These are phyloP conservation scores for Aristolochia contorta DNA, from an alignment of 164 flowering plant genomes.

Conservation along the genomic window DNA sequence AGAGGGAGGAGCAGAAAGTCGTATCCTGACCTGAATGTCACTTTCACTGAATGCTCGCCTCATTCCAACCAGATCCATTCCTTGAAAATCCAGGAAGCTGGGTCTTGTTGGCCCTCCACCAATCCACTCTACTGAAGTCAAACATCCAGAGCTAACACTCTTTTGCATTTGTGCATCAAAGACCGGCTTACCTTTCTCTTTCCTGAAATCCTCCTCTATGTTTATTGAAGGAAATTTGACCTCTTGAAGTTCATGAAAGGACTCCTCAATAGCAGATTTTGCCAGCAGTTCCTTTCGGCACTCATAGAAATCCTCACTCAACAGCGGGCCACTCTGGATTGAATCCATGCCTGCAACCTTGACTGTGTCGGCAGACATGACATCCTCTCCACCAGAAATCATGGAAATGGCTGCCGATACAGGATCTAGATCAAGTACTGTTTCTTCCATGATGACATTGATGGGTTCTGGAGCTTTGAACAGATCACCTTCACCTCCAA, in stretches of 20 bases:
- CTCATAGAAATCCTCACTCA: conserved; percentile 65
- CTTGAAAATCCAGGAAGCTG: conserved; percentile 51
- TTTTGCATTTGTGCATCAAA: conserved; percentile 34
- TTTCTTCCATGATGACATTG: conserved; percentile 55
- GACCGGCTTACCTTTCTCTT: conserved; percentile 14
- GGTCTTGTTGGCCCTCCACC: conserved; percentile 36
- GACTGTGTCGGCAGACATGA: conserved; percentile 40
- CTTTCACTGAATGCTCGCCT: conserved; percentile 95
- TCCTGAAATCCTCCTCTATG: conserved; percentile 24
- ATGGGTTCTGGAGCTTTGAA: conserved; percentile 71
- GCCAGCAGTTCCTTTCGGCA: conserved; percentile 68
- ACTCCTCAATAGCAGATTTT: conserved; percentile 33
- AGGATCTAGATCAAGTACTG: conserved; percentile 44
- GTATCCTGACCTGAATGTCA: conserved; percentile 73
- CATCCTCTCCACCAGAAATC: conserved; percentile 63
- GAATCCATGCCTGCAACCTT: conserved; percentile 41
- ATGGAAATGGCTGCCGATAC: conserved; percentile 58
- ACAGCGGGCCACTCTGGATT: conserved; percentile 39
- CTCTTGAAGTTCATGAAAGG: not conserved
- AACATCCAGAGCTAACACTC: conserved; percentile 64
- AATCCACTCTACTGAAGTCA: conserved; percentile 61
- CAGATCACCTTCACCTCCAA: conserved; percentile 85
- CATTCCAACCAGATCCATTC: conserved; percentile 75
- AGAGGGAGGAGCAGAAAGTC: no score
- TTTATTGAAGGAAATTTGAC: conserved; percentile 1